Percentiles rank a stretch among this genome's conserved stretches.
Conservation (phyloP, 2,329 filamentous ascomycete species). For the Fusarium sp. region DNA sequence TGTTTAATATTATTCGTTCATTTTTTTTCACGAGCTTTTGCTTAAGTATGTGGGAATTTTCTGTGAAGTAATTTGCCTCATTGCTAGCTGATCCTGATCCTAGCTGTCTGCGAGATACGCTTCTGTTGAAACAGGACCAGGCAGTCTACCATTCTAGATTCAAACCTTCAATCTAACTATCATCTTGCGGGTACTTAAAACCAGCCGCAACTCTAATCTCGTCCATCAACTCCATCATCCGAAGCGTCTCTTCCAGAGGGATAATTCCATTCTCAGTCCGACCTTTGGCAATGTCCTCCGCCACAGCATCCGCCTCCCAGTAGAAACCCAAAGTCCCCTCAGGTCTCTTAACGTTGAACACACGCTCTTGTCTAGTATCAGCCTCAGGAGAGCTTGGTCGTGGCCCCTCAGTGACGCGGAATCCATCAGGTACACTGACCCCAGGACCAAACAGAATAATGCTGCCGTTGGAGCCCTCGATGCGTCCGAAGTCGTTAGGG, state of each 20-base stretch:
- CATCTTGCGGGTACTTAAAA: constrained; percentile 23
- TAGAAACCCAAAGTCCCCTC: constrained; percentile 23
- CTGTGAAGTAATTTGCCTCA: no score
- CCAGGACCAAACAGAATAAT: constrained; percentile 19
- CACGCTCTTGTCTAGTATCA: constrained; percentile 3
- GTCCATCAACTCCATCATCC: constrained; percentile 63
- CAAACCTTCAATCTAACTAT: not conserved
- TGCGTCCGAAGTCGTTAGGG: constrained; percentile 12
- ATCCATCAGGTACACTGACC: constrained; percentile 25
- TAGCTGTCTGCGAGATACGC: no score
- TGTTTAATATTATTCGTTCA: constrained; percentile 25
- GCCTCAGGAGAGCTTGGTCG: constrained; percentile 2
- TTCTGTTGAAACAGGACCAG: no score
- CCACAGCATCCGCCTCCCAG: constrained; percentile 34
- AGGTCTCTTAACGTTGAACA: constrained; percentile 22
- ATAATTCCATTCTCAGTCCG: constrained; percentile 57
- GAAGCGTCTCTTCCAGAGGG: constrained; percentile 61
- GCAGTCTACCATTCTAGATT: no score
- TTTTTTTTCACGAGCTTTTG: not conserved
- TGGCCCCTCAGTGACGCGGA: constrained; percentile 14
- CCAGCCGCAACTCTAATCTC: constrained; percentile 53
- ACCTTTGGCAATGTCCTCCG: constrained; percentile 39
- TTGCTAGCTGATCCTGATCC: no score
- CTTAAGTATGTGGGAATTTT: no score
- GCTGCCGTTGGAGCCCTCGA: constrained; percentile 19